Evolutionary conservation across 495 filamentous ascomycete genomes (phyloP), one percentile per base, ranked within the genome.

Genomic region (Achaetomiella virescens): DNA sequence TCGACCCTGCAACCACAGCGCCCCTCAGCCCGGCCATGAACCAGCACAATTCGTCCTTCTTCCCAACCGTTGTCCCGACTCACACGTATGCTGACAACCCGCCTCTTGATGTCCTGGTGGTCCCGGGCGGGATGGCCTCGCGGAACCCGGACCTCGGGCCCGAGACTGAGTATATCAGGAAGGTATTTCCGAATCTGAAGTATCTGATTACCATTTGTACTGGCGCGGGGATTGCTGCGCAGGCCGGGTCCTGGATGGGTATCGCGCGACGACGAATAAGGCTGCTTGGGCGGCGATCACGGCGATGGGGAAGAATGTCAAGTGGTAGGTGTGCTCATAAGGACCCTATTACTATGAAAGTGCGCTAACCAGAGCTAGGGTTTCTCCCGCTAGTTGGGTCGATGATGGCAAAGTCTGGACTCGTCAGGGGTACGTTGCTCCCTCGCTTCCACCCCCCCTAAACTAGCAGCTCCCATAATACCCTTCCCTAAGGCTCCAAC

Each of bases 201-300:
- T 79, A 78, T 47, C 36, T 82, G 18, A 64, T 84, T 33, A 82
- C 75, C 9, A 69, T 84, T 7, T 83, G 81, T 58, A 82, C 73
- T 5, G 79, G 81, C 6, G 46, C 74, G 0, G 68, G 63, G 14
- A 61, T 83, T 1, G 67, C 71, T 0, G 78, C 79, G 0, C 61
- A 66, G 12, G 59, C 79, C 0, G 79, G 0, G 63, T 84, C 15
- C 55, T 84, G 21, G 72, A 82, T 48, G 77, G 79, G 0, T 56
- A 59, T 11, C 55, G 68, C 2, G 81, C 78, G 6, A 84, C 81
- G 0, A 80, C 78, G 48, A 84, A 84, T 60, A 81, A 85, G 66
- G 75, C 74, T 27, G 78, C 78, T 10, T 85, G 81, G 81, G 57
- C 68, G 8, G 11, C 11, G 12, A 44, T 60, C 12, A 58, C 52